Evolutionary conservation across 345 rosid genomes (phyloP).

Genomic region (Kernera saxatilis): DNA sequence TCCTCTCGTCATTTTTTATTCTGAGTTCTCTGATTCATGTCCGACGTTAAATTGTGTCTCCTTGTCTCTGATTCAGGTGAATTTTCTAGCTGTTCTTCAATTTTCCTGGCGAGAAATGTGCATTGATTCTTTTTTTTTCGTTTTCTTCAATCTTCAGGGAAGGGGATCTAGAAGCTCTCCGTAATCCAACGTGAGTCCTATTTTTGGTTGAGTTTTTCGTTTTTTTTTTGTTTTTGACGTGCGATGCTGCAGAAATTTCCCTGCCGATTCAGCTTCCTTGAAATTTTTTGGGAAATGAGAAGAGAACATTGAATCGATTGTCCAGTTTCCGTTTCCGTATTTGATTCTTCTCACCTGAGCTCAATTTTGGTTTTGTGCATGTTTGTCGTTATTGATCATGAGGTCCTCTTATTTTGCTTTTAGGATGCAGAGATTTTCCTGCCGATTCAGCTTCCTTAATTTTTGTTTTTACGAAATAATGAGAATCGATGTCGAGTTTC

Average conservation of each 20-base stretch:
- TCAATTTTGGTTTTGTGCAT: not conserved
- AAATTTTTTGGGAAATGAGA: not conserved
- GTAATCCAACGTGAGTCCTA: constrained; percentile 18
- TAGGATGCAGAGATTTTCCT: not conserved
- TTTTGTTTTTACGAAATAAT: not conserved
- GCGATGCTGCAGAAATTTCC: not conserved
- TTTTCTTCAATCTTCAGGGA: constrained; percentile 11
- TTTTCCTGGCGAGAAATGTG: not conserved
- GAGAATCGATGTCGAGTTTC: not conserved
- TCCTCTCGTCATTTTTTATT: not conserved
- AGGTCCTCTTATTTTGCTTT: not conserved
- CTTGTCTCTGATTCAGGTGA: constrained; percentile 27
- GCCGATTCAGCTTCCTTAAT: too few relatives aligned
- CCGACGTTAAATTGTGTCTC: not conserved
- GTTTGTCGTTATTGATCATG: not conserved
- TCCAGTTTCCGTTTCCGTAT: not conserved
- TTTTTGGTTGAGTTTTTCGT: too few relatives aligned
- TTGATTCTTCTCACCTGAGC: not conserved
- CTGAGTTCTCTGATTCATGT: constrained; percentile 9
- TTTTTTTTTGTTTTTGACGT: not conserved
- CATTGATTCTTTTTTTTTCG: not conserved
- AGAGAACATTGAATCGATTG: not conserved
- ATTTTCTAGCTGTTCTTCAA: not conserved
- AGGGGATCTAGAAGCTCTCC: constrained; percentile 25
- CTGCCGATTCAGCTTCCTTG: not conserved